Evolutionary conservation across 148 eudicot genomes (phyloP), one percentile per base, ranked within the genome.

Genomic region (Pharnaceum exiguum): DNA sequence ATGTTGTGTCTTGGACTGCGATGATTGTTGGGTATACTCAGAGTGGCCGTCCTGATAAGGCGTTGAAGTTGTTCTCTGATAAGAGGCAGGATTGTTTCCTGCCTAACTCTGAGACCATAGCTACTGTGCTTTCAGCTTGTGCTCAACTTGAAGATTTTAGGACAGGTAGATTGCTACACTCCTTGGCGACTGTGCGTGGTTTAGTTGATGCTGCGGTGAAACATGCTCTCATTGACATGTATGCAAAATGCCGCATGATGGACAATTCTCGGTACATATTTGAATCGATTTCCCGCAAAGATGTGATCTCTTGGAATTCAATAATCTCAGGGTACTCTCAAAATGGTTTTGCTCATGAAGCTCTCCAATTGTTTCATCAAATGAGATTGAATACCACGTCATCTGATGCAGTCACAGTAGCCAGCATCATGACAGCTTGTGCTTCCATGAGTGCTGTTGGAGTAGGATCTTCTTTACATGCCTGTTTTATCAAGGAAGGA

Each of bases 151-250:
- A 71, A 26, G 54, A 78, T 67, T 55, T 42, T 19, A 63, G 40
- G 8, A 63, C 80, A 65, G 97, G 95, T 52, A 72, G 77, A 31
- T 63, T 74, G 4, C 63, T 84, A 56, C 95, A 87, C 61, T 52
- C 89, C 52, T 66, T 79, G 49, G 82, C 72, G 5, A 60, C 70
- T 48, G 77, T 84, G 69, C 79, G 78, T 51, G 72, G 80, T 48
- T 63, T 79, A 53, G 72, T 74, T 55, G 89, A 86, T 65, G 60
- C 28, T 21, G 53, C 54, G 28, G 84, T 90, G 33, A 53, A 66
- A 63, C 84, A 87, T 77, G 91, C 91, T 57, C 81, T 84, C 10
- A 58, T 90, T 56, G 83, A 86, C 68, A 84, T 90, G 97, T 90
- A 90, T 63, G 75, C 89, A 46, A 86, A 87, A 59, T 82, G 87